phyloP scores from a whole-genome alignment of 1,284 basidiomycete genomes.

The Rhodotorula sp. region DNA sequence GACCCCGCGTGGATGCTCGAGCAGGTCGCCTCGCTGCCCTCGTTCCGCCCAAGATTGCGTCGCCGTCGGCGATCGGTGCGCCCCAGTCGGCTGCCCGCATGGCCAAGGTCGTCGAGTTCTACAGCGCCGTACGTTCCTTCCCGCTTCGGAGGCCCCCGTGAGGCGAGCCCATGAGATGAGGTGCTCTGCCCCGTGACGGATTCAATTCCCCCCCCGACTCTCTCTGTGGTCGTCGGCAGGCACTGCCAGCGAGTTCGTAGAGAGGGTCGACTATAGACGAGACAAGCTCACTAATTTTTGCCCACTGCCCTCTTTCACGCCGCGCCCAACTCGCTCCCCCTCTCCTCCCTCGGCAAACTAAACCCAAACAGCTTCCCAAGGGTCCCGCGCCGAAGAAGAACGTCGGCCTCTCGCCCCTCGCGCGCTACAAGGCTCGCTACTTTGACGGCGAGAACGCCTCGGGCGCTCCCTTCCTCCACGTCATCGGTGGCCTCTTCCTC shows the following conservation, averaged over 20 bases:
- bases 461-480: slow-evolving; percentile 46
- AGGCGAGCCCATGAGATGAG: not conserved
- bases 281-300: too few relatives aligned
- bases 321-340: too few relatives aligned
- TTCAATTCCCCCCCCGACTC: too few relatives aligned
- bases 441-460: slow-evolving; percentile 46
- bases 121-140: slow-evolving; percentile 42
- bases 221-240: not conserved
- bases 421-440: slow-evolving; percentile 46
- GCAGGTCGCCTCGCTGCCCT: slow-evolving; percentile 38
- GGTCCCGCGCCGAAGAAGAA: slow-evolving; percentile 38
- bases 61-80: slow-evolving; percentile 43
- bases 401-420: slow-evolving; percentile 42
- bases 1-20: not conserved
- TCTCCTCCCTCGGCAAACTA: not conserved
- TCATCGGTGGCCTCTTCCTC: slow-evolving; percentile 45
- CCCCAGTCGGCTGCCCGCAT: slow-evolving; percentile 45
- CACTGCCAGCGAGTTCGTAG: too few relatives aligned
- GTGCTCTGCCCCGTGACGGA: not conserved
- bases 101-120: slow-evolving; percentile 47
- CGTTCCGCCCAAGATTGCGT: slow-evolving; percentile 47
- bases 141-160: not conserved
- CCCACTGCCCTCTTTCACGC: too few relatives aligned
- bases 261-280: too few relatives aligned
- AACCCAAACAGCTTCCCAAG: slow-evolving; percentile 44